Conservation (phyloP, 1,284 basidiomycete species). For the Veloporphyrellus conicus region DNA sequence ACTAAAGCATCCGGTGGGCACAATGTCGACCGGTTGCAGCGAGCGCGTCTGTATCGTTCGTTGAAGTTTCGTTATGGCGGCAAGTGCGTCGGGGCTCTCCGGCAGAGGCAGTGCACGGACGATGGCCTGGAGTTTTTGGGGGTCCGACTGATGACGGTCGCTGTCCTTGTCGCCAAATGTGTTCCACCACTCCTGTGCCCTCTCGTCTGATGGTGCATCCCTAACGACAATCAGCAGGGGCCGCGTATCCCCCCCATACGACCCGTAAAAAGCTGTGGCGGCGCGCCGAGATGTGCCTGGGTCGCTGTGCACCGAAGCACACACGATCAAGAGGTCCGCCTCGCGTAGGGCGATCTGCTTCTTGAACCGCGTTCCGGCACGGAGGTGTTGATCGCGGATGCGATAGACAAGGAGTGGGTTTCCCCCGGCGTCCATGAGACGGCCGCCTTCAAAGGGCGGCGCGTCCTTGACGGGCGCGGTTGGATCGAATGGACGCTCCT, state of each 20-base stretch:
- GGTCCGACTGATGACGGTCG: not conserved
- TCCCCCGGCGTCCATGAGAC: constrained; percentile 18
- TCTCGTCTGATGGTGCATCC: constrained; percentile 22
- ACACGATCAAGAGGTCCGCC: constrained; percentile 28
- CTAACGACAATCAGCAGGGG: constrained; percentile 26
- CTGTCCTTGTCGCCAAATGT: constrained; percentile 1
- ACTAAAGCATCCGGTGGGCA: constrained; percentile 19
- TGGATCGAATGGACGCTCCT: constrained; percentile 7
- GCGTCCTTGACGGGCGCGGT: constrained; percentile 12
- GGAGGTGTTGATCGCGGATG: constrained; percentile 22
- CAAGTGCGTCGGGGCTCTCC: not conserved
- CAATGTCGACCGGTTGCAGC: constrained; percentile 22
- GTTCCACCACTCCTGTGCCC: constrained; percentile 23
- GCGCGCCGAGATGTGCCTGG: constrained; percentile 8
- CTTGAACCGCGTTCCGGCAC: constrained; percentile 23
- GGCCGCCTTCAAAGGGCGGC: constrained; percentile 17
- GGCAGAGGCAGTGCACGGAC: constrained; percentile 22
- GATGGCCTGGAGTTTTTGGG: constrained; percentile 18
- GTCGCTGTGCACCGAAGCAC: constrained; percentile 14
- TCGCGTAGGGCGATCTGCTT: constrained; percentile 23
- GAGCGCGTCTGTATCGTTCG: constrained; percentile 22
- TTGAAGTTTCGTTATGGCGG: constrained; percentile 10
- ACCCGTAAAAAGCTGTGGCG: constrained; percentile 16
- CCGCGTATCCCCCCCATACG: constrained; percentile 28
- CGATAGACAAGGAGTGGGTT: constrained; percentile 22